These are phyloP conservation scores for Moricandia moricandioides DNA, from an alignment of 345 rosid genomes.

Conservation along the genomic window DNA sequence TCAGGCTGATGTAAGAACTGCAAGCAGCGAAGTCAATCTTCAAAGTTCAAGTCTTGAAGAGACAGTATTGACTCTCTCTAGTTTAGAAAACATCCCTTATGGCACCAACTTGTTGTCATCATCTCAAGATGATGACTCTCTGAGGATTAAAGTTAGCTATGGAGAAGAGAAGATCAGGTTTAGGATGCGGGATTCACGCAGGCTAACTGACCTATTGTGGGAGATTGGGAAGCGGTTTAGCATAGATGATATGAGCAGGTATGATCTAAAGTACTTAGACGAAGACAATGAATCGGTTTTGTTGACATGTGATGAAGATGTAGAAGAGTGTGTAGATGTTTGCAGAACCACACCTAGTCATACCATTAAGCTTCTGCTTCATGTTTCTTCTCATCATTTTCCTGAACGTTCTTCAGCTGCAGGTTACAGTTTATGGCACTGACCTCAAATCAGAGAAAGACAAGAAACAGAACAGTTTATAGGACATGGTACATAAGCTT, in stretches of 20 bases:
- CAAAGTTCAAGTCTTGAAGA: slow-evolving; percentile 36
- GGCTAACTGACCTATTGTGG: slow-evolving; percentile 45
- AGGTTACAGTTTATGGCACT: slow-evolving; percentile 35
- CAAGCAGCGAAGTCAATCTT: background rate
- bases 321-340: slow-evolving; percentile 74
- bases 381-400: slow-evolving; percentile 52
- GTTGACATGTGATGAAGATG: slow-evolving; percentile 82
- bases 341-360: slow-evolving; percentile 46
- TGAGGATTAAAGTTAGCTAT: slow-evolving; percentile 58
- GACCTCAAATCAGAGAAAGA: background rate
- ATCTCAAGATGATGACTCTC: slow-evolving; percentile 48
- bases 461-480: background rate
- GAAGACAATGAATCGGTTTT: slow-evolving; percentile 39
- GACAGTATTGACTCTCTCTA: slow-evolving; percentile 35
- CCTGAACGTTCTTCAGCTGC: slow-evolving; percentile 42
- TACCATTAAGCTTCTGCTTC: slow-evolving; percentile 62
- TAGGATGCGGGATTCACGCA: slow-evolving; percentile 53
- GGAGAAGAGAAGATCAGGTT: slow-evolving; percentile 69
- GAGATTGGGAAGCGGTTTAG: slow-evolving; percentile 70
- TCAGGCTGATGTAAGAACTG: slow-evolving; percentile 36
- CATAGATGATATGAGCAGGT: slow-evolving; percentile 50
- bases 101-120: slow-evolving; percentile 19
- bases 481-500: slow-evolving; percentile 9
- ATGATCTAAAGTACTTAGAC: slow-evolving; percentile 80
- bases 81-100: slow-evolving; percentile 36